Base-by-base conservation (phyloP, 371 early-diverging fungal genomes). In the Saksenaea vasiformis region DNA sequence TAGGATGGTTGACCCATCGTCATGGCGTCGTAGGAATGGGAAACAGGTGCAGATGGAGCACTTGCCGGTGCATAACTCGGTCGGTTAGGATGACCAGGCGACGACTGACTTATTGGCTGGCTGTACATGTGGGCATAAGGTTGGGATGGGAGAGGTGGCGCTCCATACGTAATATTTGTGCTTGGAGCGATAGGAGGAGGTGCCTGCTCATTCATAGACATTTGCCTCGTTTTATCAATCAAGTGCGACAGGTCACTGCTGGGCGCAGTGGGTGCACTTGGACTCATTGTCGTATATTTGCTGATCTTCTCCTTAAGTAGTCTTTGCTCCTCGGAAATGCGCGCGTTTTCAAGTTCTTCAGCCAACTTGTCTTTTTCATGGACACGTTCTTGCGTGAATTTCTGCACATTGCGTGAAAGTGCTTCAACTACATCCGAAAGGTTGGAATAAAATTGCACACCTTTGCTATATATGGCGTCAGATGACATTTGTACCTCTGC, bases 361-460 rank as follows among this genome's bases (percentile, higher is more conserved):
- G 79, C 77, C 27, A 96, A 65, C 51, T 82, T 76, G 3, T 78
- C 79, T 24, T 93, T 85, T 68, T 94, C 93, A 14, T 87, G 78
- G 27, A 74, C 79, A 22, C 97, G 85, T 11, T 89, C 80, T 5
- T 79, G 62, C 5, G 87, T 83, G 72, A 93, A 94, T 27, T 85
- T 82, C 9, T 81, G 74, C n/a, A 87, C 86, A 36, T 87, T 89
- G 24, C 73, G 72, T 26, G 68, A 68, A 35, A 94, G 82, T 19
- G 83, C 73, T 31, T 85, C 85, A 9, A 93, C 81, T 35, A 89
- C 73, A 14, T 88, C 91, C 14, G 79, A 76, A 54, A 95, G 63
- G 58, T 88, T 86, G 15, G 85, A 77, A 64, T 96, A 96, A 66
- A 93, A 96, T 53, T 87, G 82, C n/a, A 90, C 79, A 0, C 94